Conservation (phyloP, 371 early-diverging fungal genomes). For the Zychaea mexicana region DNA sequence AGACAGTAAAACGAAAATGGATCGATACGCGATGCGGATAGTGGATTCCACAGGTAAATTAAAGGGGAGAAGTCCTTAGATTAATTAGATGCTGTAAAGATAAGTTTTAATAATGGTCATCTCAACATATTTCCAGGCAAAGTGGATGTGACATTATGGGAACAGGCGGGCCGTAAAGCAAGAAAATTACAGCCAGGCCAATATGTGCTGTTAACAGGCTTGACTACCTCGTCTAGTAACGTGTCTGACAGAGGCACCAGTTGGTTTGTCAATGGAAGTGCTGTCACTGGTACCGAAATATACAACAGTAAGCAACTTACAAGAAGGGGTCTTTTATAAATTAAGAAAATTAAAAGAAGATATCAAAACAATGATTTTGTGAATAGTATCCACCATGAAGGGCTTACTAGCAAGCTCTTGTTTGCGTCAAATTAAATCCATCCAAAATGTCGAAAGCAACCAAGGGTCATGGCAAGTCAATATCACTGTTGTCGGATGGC, state of each 20-base stretch:
- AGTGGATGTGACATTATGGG: constrained; percentile 44
- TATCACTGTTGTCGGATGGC: constrained; percentile 33
- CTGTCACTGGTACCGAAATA: constrained; percentile 31
- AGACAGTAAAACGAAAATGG: constrained; percentile 8
- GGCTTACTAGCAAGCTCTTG: constrained; percentile 24
- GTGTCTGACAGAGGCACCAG: constrained; percentile 7
- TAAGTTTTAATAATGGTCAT: neutral
- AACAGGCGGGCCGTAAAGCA: neutral
- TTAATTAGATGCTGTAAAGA: neutral
- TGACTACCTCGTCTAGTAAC: neutral
- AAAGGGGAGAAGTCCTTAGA: too few species aligned
- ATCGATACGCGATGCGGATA: constrained; percentile 37
- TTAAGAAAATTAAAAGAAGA: neutral
- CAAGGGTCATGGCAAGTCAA: constrained; percentile 33
- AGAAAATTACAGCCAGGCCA: constrained; percentile 30
- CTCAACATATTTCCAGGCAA: constrained; percentile 20
- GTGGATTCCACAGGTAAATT: constrained; percentile 29
- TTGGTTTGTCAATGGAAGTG: constrained; percentile 52
- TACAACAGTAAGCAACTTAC: constrained; percentile 33
- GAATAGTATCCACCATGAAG: constrained; percentile 27
- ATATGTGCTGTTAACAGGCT: constrained; percentile 31
- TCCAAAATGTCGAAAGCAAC: constrained; percentile 23
- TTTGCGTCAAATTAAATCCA: constrained; percentile 20
- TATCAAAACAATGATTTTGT: neutral
- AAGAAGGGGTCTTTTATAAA: neutral